Base-by-base conservation (phyloP, 1,284 basidiomycete species). In the Sporisorium reilianum region DNA sequence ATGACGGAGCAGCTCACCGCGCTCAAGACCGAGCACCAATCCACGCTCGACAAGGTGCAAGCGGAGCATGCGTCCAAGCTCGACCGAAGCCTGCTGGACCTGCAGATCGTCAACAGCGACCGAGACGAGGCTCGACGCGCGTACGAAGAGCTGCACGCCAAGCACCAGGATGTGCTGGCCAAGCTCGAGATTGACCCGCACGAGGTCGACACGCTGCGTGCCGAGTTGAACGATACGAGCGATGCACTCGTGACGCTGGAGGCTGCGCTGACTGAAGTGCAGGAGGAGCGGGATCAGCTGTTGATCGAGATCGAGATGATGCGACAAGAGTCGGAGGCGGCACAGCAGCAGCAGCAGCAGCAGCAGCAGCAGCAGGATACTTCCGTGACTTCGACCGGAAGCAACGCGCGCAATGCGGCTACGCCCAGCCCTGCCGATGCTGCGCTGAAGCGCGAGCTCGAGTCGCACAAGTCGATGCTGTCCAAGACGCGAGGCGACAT, bases 381-480 rank as follows among this genome's bases (percentile, higher is more conserved):
- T 5, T 57, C 55, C 14, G 32, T 30, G 2, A 46, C 23, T 11
- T 57, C 64, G 54, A 58, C 36, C 16, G 58, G 55, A 9, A 62
- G 51, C 12, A 55, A 11, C 18, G 34, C 34, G 11, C 55, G 46
- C 26, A 56, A 23, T 25, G 57, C 67, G 22, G 56, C 53, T 12
- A 40, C 42, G 28, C 42, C 55, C 6, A 50, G 46, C 32, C 28
- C 56, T 5, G 58, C 58, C 7, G 74, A 78, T 55, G 64, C 69
- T 34, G 63, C 65, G 7, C 52, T 72, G 26, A 66, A 62, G 46
- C 61, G 74, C 26, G 92, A 95, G 80, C 86, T 94, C 28, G 92
- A 93, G 74, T 89, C 87, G 41, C 90, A 93, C 83, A 91, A 91
- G 41, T 90, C 90, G 18, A 87, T 90, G 48, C 87, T 94, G 22